phyloP scores from a whole-genome alignment of 306 rosid species.

The Prunus dulcis region DNA sequence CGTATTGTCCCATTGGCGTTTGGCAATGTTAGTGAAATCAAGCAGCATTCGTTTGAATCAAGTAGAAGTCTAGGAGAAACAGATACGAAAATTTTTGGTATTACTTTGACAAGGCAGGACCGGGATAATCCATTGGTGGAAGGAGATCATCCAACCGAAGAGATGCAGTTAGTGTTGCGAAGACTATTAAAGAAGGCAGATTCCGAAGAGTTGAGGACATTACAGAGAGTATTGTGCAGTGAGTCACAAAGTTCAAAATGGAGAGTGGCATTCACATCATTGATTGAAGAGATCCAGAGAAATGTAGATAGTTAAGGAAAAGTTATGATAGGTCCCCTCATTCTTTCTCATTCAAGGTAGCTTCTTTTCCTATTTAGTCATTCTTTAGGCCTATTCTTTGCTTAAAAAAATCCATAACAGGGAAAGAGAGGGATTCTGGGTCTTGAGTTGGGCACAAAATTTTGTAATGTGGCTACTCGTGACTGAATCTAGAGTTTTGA shows the following conservation, averaged over 20 bases:
- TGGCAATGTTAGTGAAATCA: conserved; percentile 14
- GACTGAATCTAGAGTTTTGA: background rate
- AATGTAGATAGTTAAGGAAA: conserved; percentile 43
- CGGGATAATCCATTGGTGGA: conserved; percentile 17
- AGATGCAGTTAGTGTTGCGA: conserved; percentile 31
- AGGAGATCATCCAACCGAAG: conserved; percentile 33
- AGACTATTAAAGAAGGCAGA: conserved; percentile 56
- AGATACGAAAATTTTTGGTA: conserved; percentile 40
- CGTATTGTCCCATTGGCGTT: conserved; percentile 12
- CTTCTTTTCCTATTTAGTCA: conserved; percentile 17
- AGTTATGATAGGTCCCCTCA: conserved; percentile 24
- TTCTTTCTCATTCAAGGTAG: conserved; percentile 50
- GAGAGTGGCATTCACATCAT: conserved; percentile 37
- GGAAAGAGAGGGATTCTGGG: conserved; percentile 4
- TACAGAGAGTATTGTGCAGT: conserved; percentile 43
- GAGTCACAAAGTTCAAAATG: conserved; percentile 36
- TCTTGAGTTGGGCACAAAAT: conserved; percentile 18
- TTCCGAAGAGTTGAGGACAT: conserved; percentile 50
- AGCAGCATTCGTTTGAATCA: conserved; percentile 30
- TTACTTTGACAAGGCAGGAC: conserved; percentile 37
- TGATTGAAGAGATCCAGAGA: conserved; percentile 55
- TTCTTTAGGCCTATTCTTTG: conserved; percentile 56
- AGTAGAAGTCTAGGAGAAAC: conserved; percentile 29
- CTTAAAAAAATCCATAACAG: conserved; percentile 15
- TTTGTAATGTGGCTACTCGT: conserved; percentile 12